Percentiles rank a stretch among this genome's conserved stretches.
phyloP scores from a whole-genome alignment of 805 yeast genomes.

The Candida boidinii region DNA sequence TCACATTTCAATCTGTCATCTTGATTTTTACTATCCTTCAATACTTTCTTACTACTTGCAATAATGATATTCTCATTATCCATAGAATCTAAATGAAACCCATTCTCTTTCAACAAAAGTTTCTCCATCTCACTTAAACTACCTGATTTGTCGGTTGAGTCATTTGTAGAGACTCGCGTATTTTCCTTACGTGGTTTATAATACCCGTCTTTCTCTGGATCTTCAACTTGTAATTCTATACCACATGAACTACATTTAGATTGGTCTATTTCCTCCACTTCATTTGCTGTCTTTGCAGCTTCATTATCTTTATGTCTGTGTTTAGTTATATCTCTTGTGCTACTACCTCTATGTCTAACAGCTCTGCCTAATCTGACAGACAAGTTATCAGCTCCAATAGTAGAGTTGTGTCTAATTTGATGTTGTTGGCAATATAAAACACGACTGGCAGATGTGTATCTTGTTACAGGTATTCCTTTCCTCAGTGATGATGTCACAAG shows the following conservation, averaged over 20 bases:
- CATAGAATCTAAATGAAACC: background rate
- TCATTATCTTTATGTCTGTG: too few relatives aligned
- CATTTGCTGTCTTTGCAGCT: too few relatives aligned
- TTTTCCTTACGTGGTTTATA: constrained; percentile 12
- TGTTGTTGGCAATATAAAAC: too few relatives aligned
- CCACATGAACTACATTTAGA: constrained; percentile 48
- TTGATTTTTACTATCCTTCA: constrained; percentile 1
- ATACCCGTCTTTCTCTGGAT: constrained; percentile 31
- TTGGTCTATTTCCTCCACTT: too few relatives aligned
- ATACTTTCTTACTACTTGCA: background rate
- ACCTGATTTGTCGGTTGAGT: background rate
- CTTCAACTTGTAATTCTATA: constrained; percentile 33
- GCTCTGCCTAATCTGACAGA: too few relatives aligned
- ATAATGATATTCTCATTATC: background rate
- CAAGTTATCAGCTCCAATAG: too few relatives aligned
- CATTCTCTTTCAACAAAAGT: background rate
- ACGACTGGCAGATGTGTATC: too few relatives aligned
- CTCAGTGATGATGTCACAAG: too few relatives aligned
- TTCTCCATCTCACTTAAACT: background rate
- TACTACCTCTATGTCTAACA: too few relatives aligned
- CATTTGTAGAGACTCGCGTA: constrained; percentile 3
- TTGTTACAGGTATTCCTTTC: too few relatives aligned
- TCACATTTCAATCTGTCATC: constrained; percentile 31
- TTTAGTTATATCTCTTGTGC: too few relatives aligned
- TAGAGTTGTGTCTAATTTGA: too few relatives aligned